These are phyloP conservation scores for Boeremia lycopersici DNA, from an alignment of 2,329 filamentous ascomycete genomes.

Conservation along the genomic window DNA sequence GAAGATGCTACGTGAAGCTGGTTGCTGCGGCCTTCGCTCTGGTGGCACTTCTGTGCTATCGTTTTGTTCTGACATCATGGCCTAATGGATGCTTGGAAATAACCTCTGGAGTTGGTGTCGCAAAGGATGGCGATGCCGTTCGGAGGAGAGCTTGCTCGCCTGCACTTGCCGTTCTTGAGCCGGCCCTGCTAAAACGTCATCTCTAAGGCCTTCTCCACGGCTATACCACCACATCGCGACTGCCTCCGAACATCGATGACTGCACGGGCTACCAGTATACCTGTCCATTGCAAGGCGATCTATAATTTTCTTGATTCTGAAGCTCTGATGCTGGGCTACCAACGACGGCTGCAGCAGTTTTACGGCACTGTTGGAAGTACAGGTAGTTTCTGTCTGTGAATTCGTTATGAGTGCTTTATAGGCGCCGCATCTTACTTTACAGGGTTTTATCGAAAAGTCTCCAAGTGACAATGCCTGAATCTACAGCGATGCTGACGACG, in stretches of 20 bases:
- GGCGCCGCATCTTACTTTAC: no score
- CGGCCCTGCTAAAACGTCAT: not conserved
- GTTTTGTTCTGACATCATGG: conserved; percentile 29
- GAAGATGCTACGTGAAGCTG: conserved; percentile 40
- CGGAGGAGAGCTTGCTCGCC: conserved; percentile 34
- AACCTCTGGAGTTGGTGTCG: conserved; percentile 9
- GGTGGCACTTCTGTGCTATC: conserved; percentile 12
- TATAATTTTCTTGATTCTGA: no score
- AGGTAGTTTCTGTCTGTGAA: no score
- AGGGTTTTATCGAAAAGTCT: no score
- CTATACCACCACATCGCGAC: not conserved
- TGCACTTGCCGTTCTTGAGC: conserved; percentile 28
- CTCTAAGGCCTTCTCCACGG: not conserved
- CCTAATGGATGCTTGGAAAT: conserved; percentile 15
- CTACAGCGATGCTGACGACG: no score
- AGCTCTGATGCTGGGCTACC: no score
- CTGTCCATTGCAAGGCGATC: not conserved
- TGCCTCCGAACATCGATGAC: not conserved
- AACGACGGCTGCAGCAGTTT: no score
- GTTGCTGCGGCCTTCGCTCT: conserved; percentile 6
- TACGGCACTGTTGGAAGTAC: no score
- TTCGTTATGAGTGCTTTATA: no score
- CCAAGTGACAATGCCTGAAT: no score
- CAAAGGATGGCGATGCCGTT: conserved; percentile 30
- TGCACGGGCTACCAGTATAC: not conserved